Evolutionary conservation across 805 yeast genomes (phyloP).

Genomic region (Candida ponderosae): DNA sequence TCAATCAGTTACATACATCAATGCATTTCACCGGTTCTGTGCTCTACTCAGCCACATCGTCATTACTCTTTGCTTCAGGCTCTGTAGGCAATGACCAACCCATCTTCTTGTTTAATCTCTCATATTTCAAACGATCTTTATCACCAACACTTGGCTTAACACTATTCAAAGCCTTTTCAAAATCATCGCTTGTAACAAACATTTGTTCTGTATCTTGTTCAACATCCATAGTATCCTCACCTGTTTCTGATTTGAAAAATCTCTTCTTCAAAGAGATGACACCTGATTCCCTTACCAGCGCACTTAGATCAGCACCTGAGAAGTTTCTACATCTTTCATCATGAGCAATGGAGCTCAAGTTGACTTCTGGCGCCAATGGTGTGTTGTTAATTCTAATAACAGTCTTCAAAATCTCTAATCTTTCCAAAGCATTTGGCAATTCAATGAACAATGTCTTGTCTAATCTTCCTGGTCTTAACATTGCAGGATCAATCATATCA

Average conservation of each 20-base stretch:
- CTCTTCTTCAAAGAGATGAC: slow-evolving; percentile 74
- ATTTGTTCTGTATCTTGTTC: slow-evolving; percentile 32
- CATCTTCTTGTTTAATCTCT: slow-evolving; percentile 61
- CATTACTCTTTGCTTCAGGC: slow-evolving; percentile 7
- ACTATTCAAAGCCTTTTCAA: slow-evolving; percentile 57
- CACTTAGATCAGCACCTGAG: slow-evolving; percentile 94
- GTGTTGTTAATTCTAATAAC: slow-evolving; percentile 65
- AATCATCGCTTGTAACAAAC: slow-evolving; percentile 58
- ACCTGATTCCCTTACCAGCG: slow-evolving; percentile 91
- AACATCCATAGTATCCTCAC: slow-evolving; percentile 39
- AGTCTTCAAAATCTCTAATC: slow-evolving; percentile 76
- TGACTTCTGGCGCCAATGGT: slow-evolving; percentile 60
- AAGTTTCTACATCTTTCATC: slow-evolving; percentile 82
- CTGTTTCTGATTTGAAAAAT: slow-evolving; percentile 45
- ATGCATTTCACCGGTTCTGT: slow-evolving; percentile 1
- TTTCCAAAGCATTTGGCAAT: slow-evolving; percentile 71
- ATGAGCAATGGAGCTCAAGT: slow-evolving; percentile 52
- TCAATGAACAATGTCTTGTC: slow-evolving; percentile 91
- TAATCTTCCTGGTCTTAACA: slow-evolving; percentile 93
- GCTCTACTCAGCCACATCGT: slow-evolving; percentile 3
- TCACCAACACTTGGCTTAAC: slow-evolving; percentile 91
- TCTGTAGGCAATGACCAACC: slow-evolving; percentile 54
- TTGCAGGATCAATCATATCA: slow-evolving; percentile 97
- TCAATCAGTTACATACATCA: slow-evolving; percentile 2
- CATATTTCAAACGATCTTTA: slow-evolving; percentile 71